phyloP scores from a whole-genome alignment of 371 early-diverging fungal genomes.

The Mortierella sp. region DNA sequence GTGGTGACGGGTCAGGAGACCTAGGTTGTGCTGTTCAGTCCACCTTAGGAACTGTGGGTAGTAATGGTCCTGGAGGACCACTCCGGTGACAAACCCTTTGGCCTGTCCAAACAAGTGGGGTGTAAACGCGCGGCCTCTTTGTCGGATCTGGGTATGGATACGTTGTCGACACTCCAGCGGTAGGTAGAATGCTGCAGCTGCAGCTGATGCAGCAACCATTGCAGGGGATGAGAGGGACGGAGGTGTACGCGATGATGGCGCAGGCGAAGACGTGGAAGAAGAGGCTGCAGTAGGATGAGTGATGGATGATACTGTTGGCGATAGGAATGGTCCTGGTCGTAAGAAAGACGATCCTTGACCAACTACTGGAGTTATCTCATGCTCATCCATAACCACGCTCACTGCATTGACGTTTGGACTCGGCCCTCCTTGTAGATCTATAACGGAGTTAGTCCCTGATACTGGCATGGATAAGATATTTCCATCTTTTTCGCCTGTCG shows the following conservation, averaged over 20 bases:
- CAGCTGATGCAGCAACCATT: slow-evolving; percentile 34
- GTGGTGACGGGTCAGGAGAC: slow-evolving; percentile 30
- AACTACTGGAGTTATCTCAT: too few relatives aligned
- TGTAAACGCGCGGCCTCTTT: slow-evolving; percentile 30
- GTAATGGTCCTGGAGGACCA: slow-evolving; percentile 44
- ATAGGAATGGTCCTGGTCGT: slow-evolving; percentile 2
- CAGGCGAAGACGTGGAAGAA: slow-evolving; percentile 6
- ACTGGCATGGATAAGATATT: background rate
- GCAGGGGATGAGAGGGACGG: slow-evolving; percentile 18
- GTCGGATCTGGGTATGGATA: slow-evolving; percentile 40
- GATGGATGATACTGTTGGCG: slow-evolving; percentile 4
- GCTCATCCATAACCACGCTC: background rate
- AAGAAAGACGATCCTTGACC: slow-evolving; percentile 5
- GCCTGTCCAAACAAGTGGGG: slow-evolving; percentile 47
- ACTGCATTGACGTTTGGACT: background rate
- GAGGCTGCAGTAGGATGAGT: slow-evolving; percentile 9
- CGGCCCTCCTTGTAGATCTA: too few relatives aligned
- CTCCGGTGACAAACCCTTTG: slow-evolving; percentile 47
- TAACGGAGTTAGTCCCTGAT: background rate
- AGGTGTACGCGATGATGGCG: slow-evolving; percentile 1
- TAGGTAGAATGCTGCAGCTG: slow-evolving; percentile 43
- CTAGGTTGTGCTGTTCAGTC: slow-evolving; percentile 35
- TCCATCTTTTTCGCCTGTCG: background rate
- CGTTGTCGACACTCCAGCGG: slow-evolving; percentile 47
- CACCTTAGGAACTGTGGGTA: slow-evolving; percentile 40